Base-by-base conservation (phyloP, 768 basidiomycete genomes). In the Hygrocybe coccinea region DNA sequence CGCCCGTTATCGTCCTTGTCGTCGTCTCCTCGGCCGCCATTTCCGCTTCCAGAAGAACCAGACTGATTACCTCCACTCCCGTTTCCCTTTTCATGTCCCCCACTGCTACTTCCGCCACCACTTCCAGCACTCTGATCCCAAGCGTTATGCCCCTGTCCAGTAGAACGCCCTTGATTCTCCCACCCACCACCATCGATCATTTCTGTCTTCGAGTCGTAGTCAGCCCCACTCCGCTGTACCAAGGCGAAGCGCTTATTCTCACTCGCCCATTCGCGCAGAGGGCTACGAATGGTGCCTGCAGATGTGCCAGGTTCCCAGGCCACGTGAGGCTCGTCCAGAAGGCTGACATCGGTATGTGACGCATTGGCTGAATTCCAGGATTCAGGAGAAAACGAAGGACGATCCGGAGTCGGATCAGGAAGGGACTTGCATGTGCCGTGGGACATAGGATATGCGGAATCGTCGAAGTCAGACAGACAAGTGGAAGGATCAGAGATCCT, bases 221-320 rank as follows among this genome's bases (percentile, higher is more conserved):
- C 56, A 19, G 38, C 25, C 36, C 34, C 43, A 35, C n/a, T n/a
- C n/a, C 50, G 43, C 39, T 51, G 51, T 34, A n/a, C 49, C 8
- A 33, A 34, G 43, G 51, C 55, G 9, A 54, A n/a, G 50, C 60
- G 53, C 58, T 63, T 24, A 54, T 55, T 14, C 48, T 49, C 34
- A 45, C 57, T 54, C 10, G 35, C 53, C 49, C 45, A 57, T n/a
- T 55, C 45, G 29, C 50, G 48, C 58, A 64, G 52, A 25, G 67
- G 62, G 35, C 67, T 67, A 19, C 76, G 68, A 52, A 78, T 73
- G 22, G 77, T 79, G 41, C 71, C 78, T 24, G 69, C 70, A 29
- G 80, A 77, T 12, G 76, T 75, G n/a, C 75, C 72, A n/a, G 78
- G 72, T 56, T 76, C 65, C 44, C 74, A 68, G 22, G 63, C 64